phyloP scores from a whole-genome alignment of 768 basidiomycete genomes.

The Xanthoconium purpureum region DNA sequence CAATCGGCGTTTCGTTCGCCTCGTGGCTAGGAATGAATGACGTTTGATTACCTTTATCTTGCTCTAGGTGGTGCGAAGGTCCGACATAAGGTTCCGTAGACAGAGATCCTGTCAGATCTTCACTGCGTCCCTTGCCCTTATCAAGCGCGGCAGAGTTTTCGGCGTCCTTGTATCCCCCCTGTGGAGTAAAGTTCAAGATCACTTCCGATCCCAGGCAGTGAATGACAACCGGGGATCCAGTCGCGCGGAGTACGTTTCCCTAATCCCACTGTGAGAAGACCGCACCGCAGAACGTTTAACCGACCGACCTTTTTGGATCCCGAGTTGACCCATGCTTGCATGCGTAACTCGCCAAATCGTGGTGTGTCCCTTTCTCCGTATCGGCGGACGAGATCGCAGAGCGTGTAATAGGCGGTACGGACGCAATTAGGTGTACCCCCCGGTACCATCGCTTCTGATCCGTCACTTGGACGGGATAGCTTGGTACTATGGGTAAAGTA shows the following conservation, averaged over 20 bases:
- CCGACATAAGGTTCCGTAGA: background rate
- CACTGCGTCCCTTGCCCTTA: constrained; percentile 13
- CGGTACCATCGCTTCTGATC: constrained; percentile 20
- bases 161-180: constrained; percentile 21
- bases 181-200: constrained; percentile 22
- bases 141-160: background rate
- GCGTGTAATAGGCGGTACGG: constrained; percentile 19
- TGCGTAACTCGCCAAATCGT: constrained; percentile 33
- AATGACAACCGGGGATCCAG: constrained; percentile 17
- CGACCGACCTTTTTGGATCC: constrained; percentile 37
- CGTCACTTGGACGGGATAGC: constrained; percentile 11
- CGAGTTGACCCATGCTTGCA: constrained; percentile 42
- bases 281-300: background rate
- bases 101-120: constrained; percentile 6
- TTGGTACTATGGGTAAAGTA: constrained; percentile 26
- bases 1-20: background rate
- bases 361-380: constrained; percentile 37
- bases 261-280: constrained; percentile 7
- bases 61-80: background rate
- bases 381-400: constrained; percentile 30
- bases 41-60: background rate
- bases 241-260: constrained; percentile 27
- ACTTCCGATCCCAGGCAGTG: constrained; percentile 28
- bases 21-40: background rate
- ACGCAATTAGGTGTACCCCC: constrained; percentile 23